These are phyloP conservation scores for Gaeumannomyces tritici DNA, from an alignment of 2,329 filamentous ascomycete genomes.

Conservation along the genomic window DNA sequence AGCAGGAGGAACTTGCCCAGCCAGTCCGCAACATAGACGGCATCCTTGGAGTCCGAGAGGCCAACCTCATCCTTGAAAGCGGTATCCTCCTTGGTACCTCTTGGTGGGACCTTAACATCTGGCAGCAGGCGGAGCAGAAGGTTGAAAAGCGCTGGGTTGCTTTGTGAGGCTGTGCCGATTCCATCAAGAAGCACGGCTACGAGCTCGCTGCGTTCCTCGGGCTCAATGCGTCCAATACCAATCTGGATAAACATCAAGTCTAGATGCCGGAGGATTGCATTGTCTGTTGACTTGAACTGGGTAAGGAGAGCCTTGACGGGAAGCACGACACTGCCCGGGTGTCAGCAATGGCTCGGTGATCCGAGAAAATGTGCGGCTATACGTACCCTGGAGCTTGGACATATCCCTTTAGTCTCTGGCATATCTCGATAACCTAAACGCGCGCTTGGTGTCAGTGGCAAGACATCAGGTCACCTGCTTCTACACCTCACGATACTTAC, in stretches of 20 bases:
- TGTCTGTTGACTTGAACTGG: slow-evolving; percentile 76
- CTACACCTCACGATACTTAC: slow-evolving; percentile 22
- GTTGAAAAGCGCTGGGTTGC: slow-evolving; percentile 61
- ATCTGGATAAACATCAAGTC: slow-evolving; percentile 86
- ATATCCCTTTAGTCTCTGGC: slow-evolving; percentile 43
- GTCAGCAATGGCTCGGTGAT: too few relatives aligned
- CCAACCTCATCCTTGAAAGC: slow-evolving; percentile 57
- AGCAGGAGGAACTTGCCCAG: slow-evolving; percentile 71
- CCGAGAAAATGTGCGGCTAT: too few relatives aligned
- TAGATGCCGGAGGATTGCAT: slow-evolving; percentile 72
- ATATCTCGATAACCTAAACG: slow-evolving; percentile 38
- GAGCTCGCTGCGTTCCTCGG: slow-evolving; percentile 57
- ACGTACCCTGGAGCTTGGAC: slow-evolving; percentile 38
- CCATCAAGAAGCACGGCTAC: slow-evolving; percentile 62
- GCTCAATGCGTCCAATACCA: slow-evolving; percentile 46
- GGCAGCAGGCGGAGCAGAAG: slow-evolving; percentile 69
- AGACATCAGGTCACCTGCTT: neutral
- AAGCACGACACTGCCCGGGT: slow-evolving; percentile 46
- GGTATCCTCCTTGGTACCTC: slow-evolving; percentile 70
- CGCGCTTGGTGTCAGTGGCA: neutral
- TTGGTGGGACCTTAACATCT: slow-evolving; percentile 59
- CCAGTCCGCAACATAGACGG: slow-evolving; percentile 62
- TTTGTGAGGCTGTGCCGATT: slow-evolving; percentile 48
- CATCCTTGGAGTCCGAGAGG: slow-evolving; percentile 58
- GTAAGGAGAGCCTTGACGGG: slow-evolving; percentile 77